Percentiles rank a stretch among this genome's conserved stretches.
phyloP scores from a whole-genome alignment of 2,329 filamentous ascomycete species.

The Xylariaceae sp. region DNA sequence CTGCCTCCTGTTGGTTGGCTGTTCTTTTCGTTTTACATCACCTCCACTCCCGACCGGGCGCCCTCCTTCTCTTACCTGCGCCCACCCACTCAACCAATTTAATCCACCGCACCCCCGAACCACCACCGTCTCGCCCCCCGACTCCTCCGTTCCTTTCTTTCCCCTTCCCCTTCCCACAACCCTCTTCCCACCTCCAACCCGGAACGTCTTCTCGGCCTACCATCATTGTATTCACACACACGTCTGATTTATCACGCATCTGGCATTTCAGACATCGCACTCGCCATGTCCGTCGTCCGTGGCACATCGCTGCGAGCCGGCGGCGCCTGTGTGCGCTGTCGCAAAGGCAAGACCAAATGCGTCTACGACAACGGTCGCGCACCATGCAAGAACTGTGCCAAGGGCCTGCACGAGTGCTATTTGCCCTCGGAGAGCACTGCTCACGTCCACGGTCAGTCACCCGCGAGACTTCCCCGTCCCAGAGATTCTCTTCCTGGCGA shows the following conservation, averaged over 20 bases:
- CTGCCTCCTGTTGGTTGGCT: conserved; percentile 11
- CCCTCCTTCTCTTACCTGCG: conserved; percentile 23
- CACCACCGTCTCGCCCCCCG: conserved; percentile 31
- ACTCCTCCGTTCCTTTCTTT: conserved; percentile 30
- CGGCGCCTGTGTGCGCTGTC: conserved; percentile 59
- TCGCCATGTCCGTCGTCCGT: conserved; percentile 47
- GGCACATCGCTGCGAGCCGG: conserved; percentile 58
- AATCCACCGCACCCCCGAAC: conserved; percentile 33
- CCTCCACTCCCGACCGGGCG: conserved; percentile 35
- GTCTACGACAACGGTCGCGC: conserved; percentile 59
- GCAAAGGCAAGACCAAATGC: conserved; percentile 61
- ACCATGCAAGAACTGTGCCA: conserved; percentile 61
- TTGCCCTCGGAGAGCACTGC: conserved; percentile 57
- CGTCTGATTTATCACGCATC: conserved; percentile 1
- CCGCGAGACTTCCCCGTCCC: conserved; percentile 49
- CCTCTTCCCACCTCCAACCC: conserved; percentile 22
- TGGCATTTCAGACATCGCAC: background rate
- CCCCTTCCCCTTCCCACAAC: conserved; percentile 26
- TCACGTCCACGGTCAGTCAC: conserved; percentile 56
- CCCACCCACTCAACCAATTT: conserved; percentile 28
- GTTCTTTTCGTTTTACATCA: conserved; percentile 11
- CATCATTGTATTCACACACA: conserved; percentile 7
- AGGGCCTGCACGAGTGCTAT: conserved; percentile 62
- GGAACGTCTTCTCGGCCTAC: conserved; percentile 28
- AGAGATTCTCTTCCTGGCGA: conserved; percentile 54